Conservation (phyloP, 225 moss, liverwort and hornwort genomes). For the Lunularia cruciata region DNA sequence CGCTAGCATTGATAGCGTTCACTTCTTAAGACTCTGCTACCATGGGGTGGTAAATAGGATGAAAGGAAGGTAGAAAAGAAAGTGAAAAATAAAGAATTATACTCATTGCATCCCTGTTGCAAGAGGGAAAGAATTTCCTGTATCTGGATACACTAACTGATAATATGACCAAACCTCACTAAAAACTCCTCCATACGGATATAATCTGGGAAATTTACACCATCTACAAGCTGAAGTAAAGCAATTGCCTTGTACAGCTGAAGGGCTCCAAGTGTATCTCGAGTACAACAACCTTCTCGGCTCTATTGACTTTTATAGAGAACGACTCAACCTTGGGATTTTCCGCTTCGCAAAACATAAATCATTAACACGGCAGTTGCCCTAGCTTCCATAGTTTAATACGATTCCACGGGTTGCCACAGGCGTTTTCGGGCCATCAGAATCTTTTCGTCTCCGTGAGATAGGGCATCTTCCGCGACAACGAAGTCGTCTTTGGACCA, state of each 20-base stretch:
- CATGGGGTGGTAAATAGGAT: neutral
- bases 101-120: conserved; percentile 22
- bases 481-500: conserved; percentile 63
- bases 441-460: conserved; percentile 71
- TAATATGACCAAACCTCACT: neutral
- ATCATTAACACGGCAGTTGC: neutral
- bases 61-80: neutral
- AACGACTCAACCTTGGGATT: neutral
- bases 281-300: neutral
- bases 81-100: conserved; percentile 1
- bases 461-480: conserved; percentile 51
- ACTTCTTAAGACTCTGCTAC: neutral
- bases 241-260: conserved; percentile 4
- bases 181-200: conserved; percentile 4
- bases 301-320: neutral
- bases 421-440: conserved; percentile 80
- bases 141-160: conserved; percentile 14
- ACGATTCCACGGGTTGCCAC: conserved; percentile 84
- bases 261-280: conserved; percentile 3
- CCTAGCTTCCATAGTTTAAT: conserved; percentile 28
- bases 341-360: conserved; percentile 1
- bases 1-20: neutral
- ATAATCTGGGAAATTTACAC: conserved; percentile 25
- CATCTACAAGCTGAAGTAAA: conserved; percentile 19
- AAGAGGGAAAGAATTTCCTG: conserved; percentile 23